A percentile compares a stretch with the other conserved stretches of the same genome.
phyloP scores from a whole-genome alignment of 2,329 filamentous ascomycete genomes.

The Pochonia chlamydosporia region DNA sequence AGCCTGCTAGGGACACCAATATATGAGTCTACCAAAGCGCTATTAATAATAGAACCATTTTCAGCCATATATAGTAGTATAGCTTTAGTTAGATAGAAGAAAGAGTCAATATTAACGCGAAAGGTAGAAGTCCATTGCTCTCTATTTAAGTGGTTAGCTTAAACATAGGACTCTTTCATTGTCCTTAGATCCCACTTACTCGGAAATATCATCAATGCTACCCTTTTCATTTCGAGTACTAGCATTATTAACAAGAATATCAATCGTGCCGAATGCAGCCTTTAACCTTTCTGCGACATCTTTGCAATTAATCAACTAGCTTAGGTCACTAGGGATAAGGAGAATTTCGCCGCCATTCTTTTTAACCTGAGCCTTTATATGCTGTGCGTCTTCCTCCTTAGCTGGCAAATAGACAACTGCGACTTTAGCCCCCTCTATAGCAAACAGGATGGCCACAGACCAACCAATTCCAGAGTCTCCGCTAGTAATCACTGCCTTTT shows the following conservation, averaged over 20 bases:
- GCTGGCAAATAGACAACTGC: conserved; percentile 13
- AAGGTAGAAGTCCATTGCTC: not conserved
- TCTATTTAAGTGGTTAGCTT: not conserved
- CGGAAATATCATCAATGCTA: not conserved
- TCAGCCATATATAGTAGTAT: not conserved
- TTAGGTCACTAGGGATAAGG: not conserved
- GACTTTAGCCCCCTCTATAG: conserved; percentile 12
- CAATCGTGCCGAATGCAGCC: not conserved
- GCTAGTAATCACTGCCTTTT: conserved; percentile 66
- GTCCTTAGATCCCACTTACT: too few species aligned
- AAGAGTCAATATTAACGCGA: not conserved
- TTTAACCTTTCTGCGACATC: not conserved
- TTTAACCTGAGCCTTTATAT: not conserved
- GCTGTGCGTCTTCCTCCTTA: conserved; percentile 12
- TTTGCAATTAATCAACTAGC: not conserved
- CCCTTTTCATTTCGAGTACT: not conserved
- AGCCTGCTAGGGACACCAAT: not conserved
- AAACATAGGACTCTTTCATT: too few species aligned
- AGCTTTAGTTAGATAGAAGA: not conserved
- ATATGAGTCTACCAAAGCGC: not conserved
- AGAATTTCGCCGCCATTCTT: not conserved
- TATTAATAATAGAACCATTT: not conserved
- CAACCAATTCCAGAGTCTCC: conserved; percentile 49
- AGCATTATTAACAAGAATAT: conserved; percentile 4
- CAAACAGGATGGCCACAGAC: conserved; percentile 9